Evolutionary conservation across 23 red algal genomes (phyloP), one percentile per base, ranked within the genome.

Genomic region (Rhodosorus marinus): DNA sequence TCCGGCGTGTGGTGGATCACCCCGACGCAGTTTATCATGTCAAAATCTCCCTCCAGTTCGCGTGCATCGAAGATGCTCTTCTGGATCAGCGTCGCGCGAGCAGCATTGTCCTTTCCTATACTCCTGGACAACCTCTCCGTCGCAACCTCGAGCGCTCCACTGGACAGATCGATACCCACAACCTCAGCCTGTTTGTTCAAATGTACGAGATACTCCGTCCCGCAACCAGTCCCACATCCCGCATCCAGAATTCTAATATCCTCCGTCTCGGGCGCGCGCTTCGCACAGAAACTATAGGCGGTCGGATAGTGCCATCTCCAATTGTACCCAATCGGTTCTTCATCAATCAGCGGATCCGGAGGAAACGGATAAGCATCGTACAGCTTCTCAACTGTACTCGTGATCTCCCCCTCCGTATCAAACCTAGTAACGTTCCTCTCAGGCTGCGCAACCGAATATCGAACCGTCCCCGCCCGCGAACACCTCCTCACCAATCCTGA

Each of bases 261-360:
- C 1, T 33, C 29, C 24, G 54, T 31, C 3, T 60, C 31, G 7
- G 83, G 83, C 4, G 64, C 31, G 36, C 69, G 74, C 28, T 68
- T 77, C 2, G 78, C 58, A 62, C 90, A 98, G 42, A 98, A 98
- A 8, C 75, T 74, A 31, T 80, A 85, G 31, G 79, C 90, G 0
- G 90, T 74, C 29, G 90, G 90, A 60, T 85, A 85, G 38, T 98
- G 90, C 90, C 90, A 98, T 22, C 90, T 68, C 90, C 90, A 98
- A 60, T 98, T 98, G 35, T 98, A 98, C n/a, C 90, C 90, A n/a
- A 82, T 47, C 17, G 90, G 90, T 19, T 65, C 41, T 41, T 68
- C 78, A 51, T 84, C 78, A n/a, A 80, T 30, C 1, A 84, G 58
- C 1, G 90, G 81, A 31, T 98, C 90, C 8, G 90, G 86, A 17